Percentiles rank a stretch among this genome's conserved stretches.
These are phyloP conservation scores for Protea cynaroides DNA, from an alignment of 164 flowering plant species.

Conservation along the genomic window DNA sequence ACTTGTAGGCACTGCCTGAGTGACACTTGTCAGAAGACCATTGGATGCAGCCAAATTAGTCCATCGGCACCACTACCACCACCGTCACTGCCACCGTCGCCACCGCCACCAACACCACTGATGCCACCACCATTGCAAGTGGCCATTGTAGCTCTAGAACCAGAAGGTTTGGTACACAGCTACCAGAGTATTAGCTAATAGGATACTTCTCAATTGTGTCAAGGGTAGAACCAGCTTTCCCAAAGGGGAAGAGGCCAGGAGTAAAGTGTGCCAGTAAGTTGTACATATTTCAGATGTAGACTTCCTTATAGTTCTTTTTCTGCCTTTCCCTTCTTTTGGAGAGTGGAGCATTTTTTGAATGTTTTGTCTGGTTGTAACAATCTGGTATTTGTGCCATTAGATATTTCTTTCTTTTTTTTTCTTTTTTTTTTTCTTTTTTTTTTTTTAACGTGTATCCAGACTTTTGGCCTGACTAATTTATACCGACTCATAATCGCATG, in stretches of 20 bases:
- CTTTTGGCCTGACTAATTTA: too few species aligned
- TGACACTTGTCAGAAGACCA: conserved; percentile 53
- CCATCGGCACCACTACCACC: conserved; percentile 4
- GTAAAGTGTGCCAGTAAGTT: neutral
- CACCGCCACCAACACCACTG: conserved; percentile 16
- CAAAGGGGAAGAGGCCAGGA: neutral
- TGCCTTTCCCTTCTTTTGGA: neutral
- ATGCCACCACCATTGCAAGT: conserved; percentile 8
- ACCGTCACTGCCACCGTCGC: conserved; percentile 15
- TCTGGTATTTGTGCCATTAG: too few species aligned
- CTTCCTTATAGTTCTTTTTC: neutral
- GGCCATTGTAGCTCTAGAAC: conserved; percentile 49
- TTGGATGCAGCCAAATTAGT: conserved; percentile 27
- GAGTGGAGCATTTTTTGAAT: too few species aligned
- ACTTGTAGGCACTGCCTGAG: conserved; percentile 68
- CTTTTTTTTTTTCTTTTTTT: too few species aligned
- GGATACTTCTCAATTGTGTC: too few species aligned
- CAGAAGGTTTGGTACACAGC: conserved; percentile 51
- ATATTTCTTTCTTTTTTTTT: too few species aligned
- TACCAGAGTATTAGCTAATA: conserved; percentile 24
- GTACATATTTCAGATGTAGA: neutral
- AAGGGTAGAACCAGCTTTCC: neutral
- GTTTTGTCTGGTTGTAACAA: too few species aligned
- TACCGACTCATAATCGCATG: too few species aligned
- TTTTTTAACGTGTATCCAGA: too few species aligned